Evolutionary conservation across 2,329 filamentous ascomycete genomes (phyloP).

Genomic region (Albifimbria verrucaria): DNA sequence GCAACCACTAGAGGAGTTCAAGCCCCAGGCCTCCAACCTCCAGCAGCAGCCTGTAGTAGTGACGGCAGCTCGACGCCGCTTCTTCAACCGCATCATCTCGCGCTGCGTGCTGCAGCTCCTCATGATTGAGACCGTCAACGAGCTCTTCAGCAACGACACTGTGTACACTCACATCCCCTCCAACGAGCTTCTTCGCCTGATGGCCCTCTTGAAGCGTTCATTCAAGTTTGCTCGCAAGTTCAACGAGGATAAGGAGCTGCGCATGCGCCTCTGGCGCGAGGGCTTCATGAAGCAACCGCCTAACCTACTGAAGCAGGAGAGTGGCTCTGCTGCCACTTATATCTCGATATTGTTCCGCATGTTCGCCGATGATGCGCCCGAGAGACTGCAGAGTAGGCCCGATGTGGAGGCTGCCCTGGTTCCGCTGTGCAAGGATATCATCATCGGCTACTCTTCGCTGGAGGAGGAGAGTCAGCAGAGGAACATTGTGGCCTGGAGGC

Average conservation of each 20-base stretch:
- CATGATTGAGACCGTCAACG: slow-evolving; percentile 99
- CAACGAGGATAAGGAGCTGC: slow-evolving; percentile 94
- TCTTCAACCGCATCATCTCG: slow-evolving; percentile 99
- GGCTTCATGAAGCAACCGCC: slow-evolving; percentile 99
- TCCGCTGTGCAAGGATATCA: slow-evolving; percentile 92
- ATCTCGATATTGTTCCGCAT: slow-evolving; percentile 94
- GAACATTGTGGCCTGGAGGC: slow-evolving; percentile 95
- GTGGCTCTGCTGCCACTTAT: slow-evolving; percentile 88
- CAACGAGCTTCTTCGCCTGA: slow-evolving; percentile 81
- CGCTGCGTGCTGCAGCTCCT: slow-evolving; percentile 95
- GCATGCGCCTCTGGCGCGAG: slow-evolving; percentile 91
- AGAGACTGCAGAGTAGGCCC: slow-evolving; percentile 72
- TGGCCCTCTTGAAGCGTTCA: slow-evolving; percentile 91
- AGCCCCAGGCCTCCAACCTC: slow-evolving; percentile 62
- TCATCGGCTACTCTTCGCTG: slow-evolving; percentile 76
- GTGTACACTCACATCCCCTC: slow-evolving; percentile 95
- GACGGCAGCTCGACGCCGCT: slow-evolving; percentile 85
- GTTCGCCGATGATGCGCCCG: slow-evolving; percentile 86
- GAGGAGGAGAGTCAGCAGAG: slow-evolving; percentile 96
- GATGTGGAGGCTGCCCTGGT: slow-evolving; percentile 91
- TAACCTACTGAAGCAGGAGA: slow-evolving; percentile 96
- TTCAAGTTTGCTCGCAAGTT: slow-evolving; percentile 97
- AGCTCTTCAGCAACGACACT: slow-evolving; percentile 94
- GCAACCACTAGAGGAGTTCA: slow-evolving; percentile 78
- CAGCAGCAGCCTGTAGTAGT: slow-evolving; percentile 91